These are phyloP conservation scores for Berberis thunbergii DNA, from an alignment of 164 flowering plant genomes.

Conservation along the genomic window DNA sequence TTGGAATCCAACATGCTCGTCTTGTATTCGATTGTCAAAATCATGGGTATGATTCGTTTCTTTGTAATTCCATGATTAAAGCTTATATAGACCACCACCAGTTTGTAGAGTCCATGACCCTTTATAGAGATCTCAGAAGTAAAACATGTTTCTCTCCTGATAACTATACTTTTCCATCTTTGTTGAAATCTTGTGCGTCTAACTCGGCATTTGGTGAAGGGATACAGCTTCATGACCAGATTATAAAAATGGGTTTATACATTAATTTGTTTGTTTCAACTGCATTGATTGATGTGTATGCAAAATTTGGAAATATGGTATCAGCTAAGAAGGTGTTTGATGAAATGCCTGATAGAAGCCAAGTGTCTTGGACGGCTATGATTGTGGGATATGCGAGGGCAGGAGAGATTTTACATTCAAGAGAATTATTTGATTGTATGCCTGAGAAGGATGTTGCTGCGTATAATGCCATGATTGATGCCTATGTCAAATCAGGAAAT, in stretches of 20 bases:
- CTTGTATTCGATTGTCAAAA: slow-evolving; percentile 40
- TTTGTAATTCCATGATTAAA: slow-evolving; percentile 69
- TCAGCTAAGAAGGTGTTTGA: slow-evolving; percentile 48
- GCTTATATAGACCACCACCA: slow-evolving; percentile 34
- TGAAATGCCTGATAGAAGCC: slow-evolving; percentile 55
- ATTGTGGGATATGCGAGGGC: slow-evolving; percentile 48
- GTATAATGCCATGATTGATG: slow-evolving; percentile 62
- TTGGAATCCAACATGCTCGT: slow-evolving; percentile 43
- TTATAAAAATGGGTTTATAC: slow-evolving; percentile 41
- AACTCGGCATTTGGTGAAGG: slow-evolving; percentile 36
- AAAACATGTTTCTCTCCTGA: slow-evolving; percentile 36
- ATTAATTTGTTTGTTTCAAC: slow-evolving; percentile 59
- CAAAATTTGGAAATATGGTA: slow-evolving; percentile 38
- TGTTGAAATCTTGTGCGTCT: slow-evolving; percentile 49
- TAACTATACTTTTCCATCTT: slow-evolving; percentile 39
- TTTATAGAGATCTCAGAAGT: slow-evolving; percentile 39
- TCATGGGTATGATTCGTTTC: slow-evolving; percentile 37
- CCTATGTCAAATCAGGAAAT: slow-evolving; percentile 49
- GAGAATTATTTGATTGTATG: slow-evolving; percentile 43
- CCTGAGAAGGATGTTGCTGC: slow-evolving; percentile 47
- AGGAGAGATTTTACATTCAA: slow-evolving; percentile 43
- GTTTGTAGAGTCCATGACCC: slow-evolving; percentile 30
- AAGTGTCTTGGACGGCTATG: slow-evolving; percentile 68
- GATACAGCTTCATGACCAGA: slow-evolving; percentile 41
- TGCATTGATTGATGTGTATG: slow-evolving; percentile 65